Evolutionary conservation across 1,284 basidiomycete species (phyloP), one percentile per base, ranked within the genome.

Genomic region (Apiotrichum gamsii): DNA sequence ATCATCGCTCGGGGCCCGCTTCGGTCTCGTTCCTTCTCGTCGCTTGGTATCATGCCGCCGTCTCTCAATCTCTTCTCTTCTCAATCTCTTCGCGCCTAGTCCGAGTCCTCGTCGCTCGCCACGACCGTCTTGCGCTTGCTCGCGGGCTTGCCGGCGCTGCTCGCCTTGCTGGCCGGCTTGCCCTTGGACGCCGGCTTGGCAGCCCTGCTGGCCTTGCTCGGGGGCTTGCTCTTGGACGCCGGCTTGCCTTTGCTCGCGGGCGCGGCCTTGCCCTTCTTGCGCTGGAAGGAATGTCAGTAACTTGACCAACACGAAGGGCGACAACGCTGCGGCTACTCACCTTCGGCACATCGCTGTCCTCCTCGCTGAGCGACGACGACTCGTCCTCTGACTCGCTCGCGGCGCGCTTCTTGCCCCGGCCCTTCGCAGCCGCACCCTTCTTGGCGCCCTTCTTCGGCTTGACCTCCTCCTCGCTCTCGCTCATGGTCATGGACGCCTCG

Each of bases 181-280:
- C 39, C 28, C 36, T 42, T 40, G 16, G 32, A 25, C 20, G 36
- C 36, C 3, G 37, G 18, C 45, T 43, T 47, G 34, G n/a, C n/a
- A n/a, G n/a, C n/a, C n/a, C n/a, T n/a, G n/a, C n/a, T n/a, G n/a
- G 42, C 36, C 37, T 34, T 34, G 41, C 43, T 49, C 15, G 42
- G 19, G 10, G 30, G 36, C 34, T 31, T 31, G 21, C 24, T 38
- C 39, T 29, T 30, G 25, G 18, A 25, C n/a, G 35, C 39, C 9
- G 41, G 14, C 39, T 37, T 51, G 30, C 37, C 49, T 31, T 43
- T 51, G 19, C 32, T 37, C 23, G 48, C 34, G 4, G 49, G 45
- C 41, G 48, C 48, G 2, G 50, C 41, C 39, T 45, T 43, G 20
- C 25, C 16, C 28, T 30, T 20, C 20, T 34, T 39, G n/a, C 20